Evolutionary conservation across 2,329 filamentous ascomycete genomes (phyloP), one percentile per base, ranked within the genome.

Genomic region (Corynespora cassiicola): DNA sequence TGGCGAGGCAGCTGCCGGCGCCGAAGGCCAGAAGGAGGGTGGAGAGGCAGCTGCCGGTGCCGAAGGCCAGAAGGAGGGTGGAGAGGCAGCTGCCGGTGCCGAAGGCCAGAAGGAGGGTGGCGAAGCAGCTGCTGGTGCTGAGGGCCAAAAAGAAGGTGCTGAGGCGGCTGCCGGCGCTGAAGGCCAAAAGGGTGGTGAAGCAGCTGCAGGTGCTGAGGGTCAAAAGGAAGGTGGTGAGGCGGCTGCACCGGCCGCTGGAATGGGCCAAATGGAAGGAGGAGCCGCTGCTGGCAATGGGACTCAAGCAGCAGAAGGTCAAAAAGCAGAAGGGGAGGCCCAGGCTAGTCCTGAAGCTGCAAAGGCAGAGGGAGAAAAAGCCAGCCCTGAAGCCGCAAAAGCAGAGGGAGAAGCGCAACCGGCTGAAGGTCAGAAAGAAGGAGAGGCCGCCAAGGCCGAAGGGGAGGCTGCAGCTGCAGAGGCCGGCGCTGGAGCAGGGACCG

Each of bases 401-500:
- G 20, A 12, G 27, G 27, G 27, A 5, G 35, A 12, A 24, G 17
- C 5, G 12, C 16, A 30, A 22, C 19, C 24, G 7, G 22, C 20
- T 17, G 21, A 22, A 42, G 29, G 18, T 14, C 31, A 27, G 17
- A 27, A 31, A 17, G 18, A 11, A 24, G 19, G n/a, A 8, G 31
- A 11, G 24, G 28, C 31, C 12, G 33, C 28, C 19, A 23, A 20
- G 2, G 32, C 22, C 7, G 33, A 42, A 32, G 26, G 34, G 21
- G 25, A 23, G 19, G 24, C 38, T 12, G 28, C 31, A 18, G 27
- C 37, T 6, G 39, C 25, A 31, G 30, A 38, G 7, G 36, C 30
- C 20, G 19, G 33, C 12, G 49, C 36, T 15, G 49, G 45, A 29
- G 35, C 49, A 12, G 51, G 47, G 21, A 55, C 49, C 7, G 51